Percentiles rank a stretch among this genome's conserved stretches.
Evolutionary conservation across 371 early-diverging fungal genomes (phyloP).

Genomic region (Haplosporangium sp.): DNA sequence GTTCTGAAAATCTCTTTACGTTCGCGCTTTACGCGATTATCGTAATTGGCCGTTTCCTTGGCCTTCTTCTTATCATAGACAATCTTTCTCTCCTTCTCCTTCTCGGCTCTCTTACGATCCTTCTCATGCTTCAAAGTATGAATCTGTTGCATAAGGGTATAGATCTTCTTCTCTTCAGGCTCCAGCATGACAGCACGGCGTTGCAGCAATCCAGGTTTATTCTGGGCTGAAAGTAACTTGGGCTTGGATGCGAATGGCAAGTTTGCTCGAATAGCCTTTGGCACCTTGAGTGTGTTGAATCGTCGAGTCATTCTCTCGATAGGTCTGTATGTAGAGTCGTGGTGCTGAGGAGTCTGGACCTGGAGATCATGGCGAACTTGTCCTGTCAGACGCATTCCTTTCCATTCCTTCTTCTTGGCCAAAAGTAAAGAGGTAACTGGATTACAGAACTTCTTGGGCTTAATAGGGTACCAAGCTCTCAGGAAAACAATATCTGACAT

Average conservation of each 20-base stretch:
- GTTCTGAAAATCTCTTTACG: slow-evolving; percentile 48
- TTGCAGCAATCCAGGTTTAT: slow-evolving; percentile 62
- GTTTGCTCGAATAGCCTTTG: slow-evolving; percentile 82
- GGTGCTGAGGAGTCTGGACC: slow-evolving; percentile 75
- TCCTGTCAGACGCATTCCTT: slow-evolving; percentile 92
- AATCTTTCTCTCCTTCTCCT: slow-evolving; percentile 64
- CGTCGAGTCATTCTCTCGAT: slow-evolving; percentile 86
- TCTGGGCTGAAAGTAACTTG: slow-evolving; percentile 69
- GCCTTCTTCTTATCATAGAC: slow-evolving; percentile 68
- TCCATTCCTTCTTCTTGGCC: slow-evolving; percentile 79
- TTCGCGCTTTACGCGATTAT: slow-evolving; percentile 53
- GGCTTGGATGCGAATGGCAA: slow-evolving; percentile 95
- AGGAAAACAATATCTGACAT: slow-evolving; percentile 98
- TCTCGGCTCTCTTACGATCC: slow-evolving; percentile 78
- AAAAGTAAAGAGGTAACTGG: slow-evolving; percentile 92
- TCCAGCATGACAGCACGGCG: slow-evolving; percentile 91
- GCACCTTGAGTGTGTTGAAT: slow-evolving; percentile 89
- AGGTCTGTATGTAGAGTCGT: slow-evolving; percentile 88
- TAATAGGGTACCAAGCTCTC: slow-evolving; percentile 96
- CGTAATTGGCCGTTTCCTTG: slow-evolving; percentile 64
- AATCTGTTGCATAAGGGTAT: slow-evolving; percentile 84
- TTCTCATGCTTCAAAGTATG: slow-evolving; percentile 90
- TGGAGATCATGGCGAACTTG: slow-evolving; percentile 87
- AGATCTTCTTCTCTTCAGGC: slow-evolving; percentile 90
- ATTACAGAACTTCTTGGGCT: slow-evolving; percentile 94